Evolutionary conservation across 805 yeast species (phyloP).

Genomic region (Pichia membranifaciens): DNA sequence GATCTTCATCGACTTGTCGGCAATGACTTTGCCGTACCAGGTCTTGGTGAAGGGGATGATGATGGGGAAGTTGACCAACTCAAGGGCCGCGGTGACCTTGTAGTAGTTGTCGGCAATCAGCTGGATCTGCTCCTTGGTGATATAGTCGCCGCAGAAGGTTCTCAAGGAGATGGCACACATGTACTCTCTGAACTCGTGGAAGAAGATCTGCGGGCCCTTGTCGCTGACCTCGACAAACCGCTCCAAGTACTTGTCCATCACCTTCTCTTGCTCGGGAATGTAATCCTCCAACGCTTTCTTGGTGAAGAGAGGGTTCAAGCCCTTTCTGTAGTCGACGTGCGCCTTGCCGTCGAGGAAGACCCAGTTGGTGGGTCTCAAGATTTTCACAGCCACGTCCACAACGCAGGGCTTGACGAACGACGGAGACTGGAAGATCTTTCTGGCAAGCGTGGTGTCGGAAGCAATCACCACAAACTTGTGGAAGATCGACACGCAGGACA

Average conservation of each 20-base stretch:
- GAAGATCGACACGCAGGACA: slow-evolving; percentile 95
- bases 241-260: slow-evolving; percentile 78
- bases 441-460: slow-evolving; percentile 76
- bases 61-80: slow-evolving; percentile 95
- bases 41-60: slow-evolving; percentile 94
- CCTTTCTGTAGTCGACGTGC: slow-evolving; percentile 87
- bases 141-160: slow-evolving; percentile 94
- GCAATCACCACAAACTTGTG: slow-evolving; percentile 97
- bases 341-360: slow-evolving; percentile 95
- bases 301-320: slow-evolving; percentile 85
- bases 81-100: slow-evolving; percentile 90
- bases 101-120: slow-evolving; percentile 88
- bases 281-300: slow-evolving; percentile 76
- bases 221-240: slow-evolving; percentile 52
- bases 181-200: slow-evolving; percentile 92
- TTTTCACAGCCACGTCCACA: slow-evolving; percentile 93
- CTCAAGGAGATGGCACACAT: slow-evolving; percentile 90
- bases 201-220: slow-evolving; percentile 64
- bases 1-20: slow-evolving; percentile 89
- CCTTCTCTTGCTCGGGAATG: slow-evolving; percentile 75
- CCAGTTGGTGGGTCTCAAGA: slow-evolving; percentile 95
- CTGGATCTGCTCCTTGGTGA: slow-evolving; percentile 85
- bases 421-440: slow-evolving; percentile 82
- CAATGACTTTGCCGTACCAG: slow-evolving; percentile 93
- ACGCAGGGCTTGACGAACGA: slow-evolving; percentile 93